phyloP scores from a whole-genome alignment of 495 filamentous ascomycete species.

The Corynascus novoguineensis region DNA sequence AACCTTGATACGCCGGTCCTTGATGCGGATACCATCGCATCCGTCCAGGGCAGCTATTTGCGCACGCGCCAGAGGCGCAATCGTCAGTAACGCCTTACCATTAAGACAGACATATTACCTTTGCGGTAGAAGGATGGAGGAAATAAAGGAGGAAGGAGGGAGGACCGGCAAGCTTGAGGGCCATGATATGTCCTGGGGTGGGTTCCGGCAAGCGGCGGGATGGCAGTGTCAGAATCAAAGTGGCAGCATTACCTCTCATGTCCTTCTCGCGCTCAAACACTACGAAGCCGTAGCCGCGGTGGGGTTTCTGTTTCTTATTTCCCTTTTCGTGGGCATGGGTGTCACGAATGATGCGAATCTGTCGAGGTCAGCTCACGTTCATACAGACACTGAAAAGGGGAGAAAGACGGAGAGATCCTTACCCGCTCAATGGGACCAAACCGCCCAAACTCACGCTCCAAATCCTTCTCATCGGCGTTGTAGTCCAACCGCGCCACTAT shows the following conservation, averaged over 20 bases:
- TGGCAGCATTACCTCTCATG: constrained; percentile 84
- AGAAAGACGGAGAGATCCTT: constrained; percentile 25
- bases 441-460: constrained; percentile 90
- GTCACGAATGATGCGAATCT: constrained; percentile 84
- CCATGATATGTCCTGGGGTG: constrained; percentile 38
- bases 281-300: constrained; percentile 92
- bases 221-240: constrained; percentile 35
- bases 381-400: neutral
- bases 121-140: constrained; percentile 3
- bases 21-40: constrained; percentile 84
- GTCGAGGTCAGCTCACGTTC: constrained; percentile 18
- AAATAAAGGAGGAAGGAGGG: constrained; percentile 10
- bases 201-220: constrained; percentile 19
- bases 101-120: constrained; percentile 35
- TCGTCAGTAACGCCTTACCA: constrained; percentile 54
- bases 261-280: constrained; percentile 97
- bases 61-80: constrained; percentile 49
- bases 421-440: constrained; percentile 94
- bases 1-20: constrained; percentile 83
- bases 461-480: constrained; percentile 78
- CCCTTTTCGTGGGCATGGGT: constrained; percentile 60
- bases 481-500: constrained; percentile 89
- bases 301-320: constrained; percentile 75
- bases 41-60: constrained; percentile 53
- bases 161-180: constrained; percentile 55